These are phyloP conservation scores for Gossypium australe DNA, from an alignment of 345 rosid species.

Conservation along the genomic window DNA sequence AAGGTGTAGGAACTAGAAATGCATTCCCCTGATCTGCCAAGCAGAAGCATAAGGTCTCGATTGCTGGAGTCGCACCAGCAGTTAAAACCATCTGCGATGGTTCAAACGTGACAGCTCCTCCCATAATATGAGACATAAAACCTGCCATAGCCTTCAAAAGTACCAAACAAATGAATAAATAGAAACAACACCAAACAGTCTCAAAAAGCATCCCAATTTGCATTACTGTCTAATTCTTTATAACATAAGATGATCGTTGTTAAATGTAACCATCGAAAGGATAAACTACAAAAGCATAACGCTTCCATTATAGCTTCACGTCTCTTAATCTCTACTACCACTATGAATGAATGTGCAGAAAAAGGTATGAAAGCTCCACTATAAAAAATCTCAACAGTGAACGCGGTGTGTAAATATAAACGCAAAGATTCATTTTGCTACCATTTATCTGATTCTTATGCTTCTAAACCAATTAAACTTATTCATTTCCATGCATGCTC, in stretches of 20 bases:
- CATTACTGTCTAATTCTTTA: neutral
- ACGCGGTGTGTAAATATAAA: neutral
- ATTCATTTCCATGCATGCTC: neutral
- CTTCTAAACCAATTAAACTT: neutral
- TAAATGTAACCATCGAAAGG: neutral
- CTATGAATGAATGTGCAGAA: neutral
- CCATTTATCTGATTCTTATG: neutral
- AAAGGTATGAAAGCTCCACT: neutral
- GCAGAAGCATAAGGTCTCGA: constrained; percentile 78
- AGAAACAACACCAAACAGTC: constrained; percentile 3
- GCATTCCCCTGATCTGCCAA: constrained; percentile 91
- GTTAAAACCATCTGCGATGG: constrained; percentile 65
- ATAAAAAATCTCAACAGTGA: neutral
- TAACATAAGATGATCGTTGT: neutral
- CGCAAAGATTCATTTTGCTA: neutral
- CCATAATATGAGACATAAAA: constrained; percentile 69
- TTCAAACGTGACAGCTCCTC: constrained; percentile 49
- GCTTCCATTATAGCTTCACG: neutral
- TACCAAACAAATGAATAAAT: neutral
- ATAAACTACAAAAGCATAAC: neutral
- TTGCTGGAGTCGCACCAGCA: constrained; percentile 81
- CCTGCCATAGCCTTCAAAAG: constrained; percentile 68
- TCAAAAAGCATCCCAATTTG: neutral
- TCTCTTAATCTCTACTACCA: neutral
- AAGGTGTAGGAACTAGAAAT: constrained; percentile 75